Conservation (phyloP, 768 basidiomycete genomes). For the Fomitopsis pulvina region DNA sequence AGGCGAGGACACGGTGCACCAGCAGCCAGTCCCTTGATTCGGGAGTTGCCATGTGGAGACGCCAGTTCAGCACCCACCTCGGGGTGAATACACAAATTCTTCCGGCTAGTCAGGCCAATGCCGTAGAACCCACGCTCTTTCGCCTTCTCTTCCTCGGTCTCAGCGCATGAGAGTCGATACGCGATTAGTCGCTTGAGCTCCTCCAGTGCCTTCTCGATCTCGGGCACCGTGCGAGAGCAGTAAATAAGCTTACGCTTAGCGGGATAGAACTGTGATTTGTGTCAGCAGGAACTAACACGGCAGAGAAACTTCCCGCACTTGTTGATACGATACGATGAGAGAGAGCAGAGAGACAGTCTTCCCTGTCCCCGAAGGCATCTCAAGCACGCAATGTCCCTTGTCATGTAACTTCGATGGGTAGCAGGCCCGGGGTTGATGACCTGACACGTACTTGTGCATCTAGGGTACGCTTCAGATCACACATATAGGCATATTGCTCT, state of each 20-base stretch:
- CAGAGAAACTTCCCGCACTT: slow-evolving; percentile 38
- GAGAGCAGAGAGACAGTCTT: slow-evolving; percentile 96
- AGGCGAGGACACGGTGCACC: too few relatives aligned
- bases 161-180: slow-evolving; percentile 71
- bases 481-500: slow-evolving; percentile 99
- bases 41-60: neutral
- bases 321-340: slow-evolving; percentile 96
- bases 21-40: neutral
- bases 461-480: slow-evolving; percentile 92
- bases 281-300: slow-evolving; percentile 3
- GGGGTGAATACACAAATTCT: slow-evolving; percentile 94
- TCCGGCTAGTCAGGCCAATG: slow-evolving; percentile 88
- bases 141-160: slow-evolving; percentile 63
- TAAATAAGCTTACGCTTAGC: slow-evolving; percentile 93
- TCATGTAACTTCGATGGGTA: slow-evolving; percentile 4
- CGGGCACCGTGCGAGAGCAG: slow-evolving; percentile 98
- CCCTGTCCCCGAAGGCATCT: slow-evolving; percentile 99
- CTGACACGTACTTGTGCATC: slow-evolving; percentile 77
- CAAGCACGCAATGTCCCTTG: slow-evolving; percentile 97
- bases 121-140: slow-evolving; percentile 85
- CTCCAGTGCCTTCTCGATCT: slow-evolving; percentile 96
- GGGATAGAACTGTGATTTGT: slow-evolving; percentile 72
- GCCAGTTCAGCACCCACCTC: slow-evolving; percentile 45
- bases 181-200: slow-evolving; percentile 92
- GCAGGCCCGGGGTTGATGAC: neutral